Conservation (phyloP, 805 yeast genomes). For the Starmerella roubikii region DNA sequence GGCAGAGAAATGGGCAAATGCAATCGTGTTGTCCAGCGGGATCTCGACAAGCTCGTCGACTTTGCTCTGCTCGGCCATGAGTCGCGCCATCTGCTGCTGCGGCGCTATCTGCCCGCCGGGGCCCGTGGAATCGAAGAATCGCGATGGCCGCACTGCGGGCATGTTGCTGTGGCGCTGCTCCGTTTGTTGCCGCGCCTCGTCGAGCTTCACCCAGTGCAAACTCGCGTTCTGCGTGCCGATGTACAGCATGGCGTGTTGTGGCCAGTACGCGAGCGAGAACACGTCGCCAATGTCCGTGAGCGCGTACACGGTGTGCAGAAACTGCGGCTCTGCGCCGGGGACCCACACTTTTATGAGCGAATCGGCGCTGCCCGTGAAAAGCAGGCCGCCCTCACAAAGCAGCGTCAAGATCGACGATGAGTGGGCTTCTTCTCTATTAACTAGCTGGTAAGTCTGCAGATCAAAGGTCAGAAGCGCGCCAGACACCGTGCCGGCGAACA, state of each 20-base stretch:
- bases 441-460: slow-evolving; percentile 45
- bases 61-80: slow-evolving; percentile 1
- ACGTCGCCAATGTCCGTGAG: slow-evolving; percentile 86
- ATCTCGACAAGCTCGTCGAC: slow-evolving; percentile 33
- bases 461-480: slow-evolving; percentile 64
- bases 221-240: slow-evolving; percentile 91
- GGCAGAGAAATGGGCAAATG: slow-evolving; percentile 87
- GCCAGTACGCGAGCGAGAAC: slow-evolving; percentile 65
- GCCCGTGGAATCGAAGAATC: slow-evolving; percentile 81
- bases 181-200: slow-evolving; percentile 17
- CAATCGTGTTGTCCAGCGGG: slow-evolving; percentile 47
- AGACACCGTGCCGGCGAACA: slow-evolving; percentile 87
- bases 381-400: slow-evolving; percentile 32
- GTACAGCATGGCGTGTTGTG: slow-evolving; percentile 44
- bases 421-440: slow-evolving; percentile 45
- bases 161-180: slow-evolving; percentile 10
- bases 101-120: slow-evolving; percentile 48
- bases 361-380: slow-evolving; percentile 83
- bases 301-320: slow-evolving; percentile 66
- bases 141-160: slow-evolving; percentile 51
- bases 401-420: slow-evolving; percentile 64
- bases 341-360: slow-evolving; percentile 78
- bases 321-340: slow-evolving; percentile 16
- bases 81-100: slow-evolving; percentile 21
- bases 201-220: slow-evolving; percentile 51